Conservation (phyloP, 371 early-diverging fungal genomes). For the Actinomucor elegans region DNA sequence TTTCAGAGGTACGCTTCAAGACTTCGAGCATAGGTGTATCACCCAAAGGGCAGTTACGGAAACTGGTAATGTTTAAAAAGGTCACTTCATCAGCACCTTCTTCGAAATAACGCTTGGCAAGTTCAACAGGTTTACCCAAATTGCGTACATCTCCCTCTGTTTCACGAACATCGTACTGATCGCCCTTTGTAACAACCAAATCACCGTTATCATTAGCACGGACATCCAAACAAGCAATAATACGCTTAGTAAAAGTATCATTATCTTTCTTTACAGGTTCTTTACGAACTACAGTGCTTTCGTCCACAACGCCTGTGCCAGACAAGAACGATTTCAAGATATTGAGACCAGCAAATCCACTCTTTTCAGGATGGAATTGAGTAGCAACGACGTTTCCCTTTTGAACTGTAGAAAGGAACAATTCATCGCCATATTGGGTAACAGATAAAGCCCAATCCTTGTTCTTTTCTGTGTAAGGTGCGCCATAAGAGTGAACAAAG, state of each 20-base stretch:
- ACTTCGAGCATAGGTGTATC: conserved; percentile 97
- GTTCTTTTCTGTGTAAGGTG: conserved; percentile 54
- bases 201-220: conserved; percentile 95
- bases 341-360: conserved; percentile 85
- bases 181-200: conserved; percentile 97
- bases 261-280: conserved; percentile 30
- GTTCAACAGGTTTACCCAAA: conserved; percentile 94
- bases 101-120: conserved; percentile 88
- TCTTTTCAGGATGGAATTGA: conserved; percentile 98
- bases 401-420: conserved; percentile 82
- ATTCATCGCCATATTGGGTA: conserved; percentile 86
- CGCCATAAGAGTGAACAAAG: conserved; percentile 96
- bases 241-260: conserved; percentile 80
- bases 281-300: conserved; percentile 22
- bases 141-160: conserved; percentile 84
- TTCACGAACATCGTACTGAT: conserved; percentile 97
- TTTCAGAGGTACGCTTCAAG: conserved; percentile 79
- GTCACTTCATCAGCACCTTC: conserved; percentile 98
- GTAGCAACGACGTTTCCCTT: conserved; percentile 90
- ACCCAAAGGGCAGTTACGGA: conserved; percentile 85
- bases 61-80: conserved; percentile 97
- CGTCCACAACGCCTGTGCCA: conserved; percentile 40
- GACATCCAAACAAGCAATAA: conserved; percentile 97
- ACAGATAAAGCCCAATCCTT: conserved; percentile 72
- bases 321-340: conserved; percentile 82